Percentiles rank a stretch among this genome's conserved stretches.
phyloP scores from a whole-genome alignment of 768 basidiomycete genomes.

The Collybia sordida region DNA sequence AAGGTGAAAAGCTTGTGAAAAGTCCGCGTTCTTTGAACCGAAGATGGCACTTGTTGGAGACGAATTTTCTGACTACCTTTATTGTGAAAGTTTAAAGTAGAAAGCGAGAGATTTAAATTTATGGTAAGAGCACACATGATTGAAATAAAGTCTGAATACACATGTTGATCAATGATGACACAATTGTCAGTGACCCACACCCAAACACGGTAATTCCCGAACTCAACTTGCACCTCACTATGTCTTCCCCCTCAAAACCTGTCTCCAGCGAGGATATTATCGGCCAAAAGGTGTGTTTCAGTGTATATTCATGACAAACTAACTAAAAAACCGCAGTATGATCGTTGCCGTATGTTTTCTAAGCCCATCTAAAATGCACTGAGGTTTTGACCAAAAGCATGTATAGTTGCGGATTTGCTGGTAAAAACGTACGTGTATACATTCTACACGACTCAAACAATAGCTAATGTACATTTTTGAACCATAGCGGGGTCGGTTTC shows the following conservation, averaged over 20 bases:
- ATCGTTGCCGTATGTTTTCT: slow-evolving; percentile 73
- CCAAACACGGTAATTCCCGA: slow-evolving; percentile 31
- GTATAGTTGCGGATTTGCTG: slow-evolving; percentile 71
- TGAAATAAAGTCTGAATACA: too few species aligned
- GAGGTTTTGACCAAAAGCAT: slow-evolving; percentile 8
- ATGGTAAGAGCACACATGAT: too few species aligned
- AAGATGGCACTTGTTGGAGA: too few species aligned
- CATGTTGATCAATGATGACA: too few species aligned
- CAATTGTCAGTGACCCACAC: too few species aligned
- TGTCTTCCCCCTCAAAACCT: slow-evolving; percentile 58
- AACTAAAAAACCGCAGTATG: slow-evolving; percentile 52
- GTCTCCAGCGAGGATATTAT: slow-evolving; percentile 88
- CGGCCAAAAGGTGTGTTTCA: slow-evolving; percentile 76
- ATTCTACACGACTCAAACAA: background rate
- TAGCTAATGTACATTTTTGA: slow-evolving; percentile 6
- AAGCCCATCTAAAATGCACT: background rate
- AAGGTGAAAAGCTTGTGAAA: too few species aligned
- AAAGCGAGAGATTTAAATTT: too few species aligned
- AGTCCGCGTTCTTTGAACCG: too few species aligned
- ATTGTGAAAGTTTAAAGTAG: too few species aligned
- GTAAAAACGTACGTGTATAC: slow-evolving; percentile 73
- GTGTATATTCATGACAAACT: slow-evolving; percentile 8
- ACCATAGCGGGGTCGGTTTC: slow-evolving; percentile 79
- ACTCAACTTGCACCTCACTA: slow-evolving; percentile 17
- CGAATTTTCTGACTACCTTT: too few species aligned